Conservation (phyloP, 768 basidiomycete genomes). For the Leccinum pellstonianum region DNA sequence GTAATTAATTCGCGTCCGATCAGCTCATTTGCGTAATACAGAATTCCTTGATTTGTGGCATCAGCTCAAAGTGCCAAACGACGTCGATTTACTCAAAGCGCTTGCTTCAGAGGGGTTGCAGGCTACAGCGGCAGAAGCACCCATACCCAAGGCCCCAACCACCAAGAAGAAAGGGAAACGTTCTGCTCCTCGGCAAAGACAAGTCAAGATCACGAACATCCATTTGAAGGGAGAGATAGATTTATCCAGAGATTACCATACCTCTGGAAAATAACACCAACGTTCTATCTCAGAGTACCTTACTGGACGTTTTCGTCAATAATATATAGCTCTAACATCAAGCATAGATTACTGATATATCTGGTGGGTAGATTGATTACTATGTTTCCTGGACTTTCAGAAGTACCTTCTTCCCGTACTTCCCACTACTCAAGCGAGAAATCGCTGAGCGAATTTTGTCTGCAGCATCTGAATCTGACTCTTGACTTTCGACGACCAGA, state of each 20-base stretch:
- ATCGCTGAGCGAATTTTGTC: constrained; percentile 36
- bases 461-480: constrained; percentile 39
- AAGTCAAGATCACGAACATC: constrained; percentile 82
- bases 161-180: constrained; percentile 85
- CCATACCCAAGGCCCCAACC: constrained; percentile 49
- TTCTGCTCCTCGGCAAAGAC: constrained; percentile 67
- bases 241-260: constrained; percentile 68
- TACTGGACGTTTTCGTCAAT: neutral
- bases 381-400: constrained; percentile 37
- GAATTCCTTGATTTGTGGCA: constrained; percentile 92
- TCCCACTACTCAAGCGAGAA: constrained; percentile 35
- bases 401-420: constrained; percentile 50
- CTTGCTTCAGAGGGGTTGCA: constrained; percentile 85
- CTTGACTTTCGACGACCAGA: constrained; percentile 45
- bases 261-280: constrained; percentile 17
- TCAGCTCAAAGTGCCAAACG: constrained; percentile 77
- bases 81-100: constrained; percentile 76
- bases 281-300: neutral
- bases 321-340: neutral
- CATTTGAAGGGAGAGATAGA: constrained; percentile 88
- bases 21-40: constrained; percentile 31
- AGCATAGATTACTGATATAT: neutral
- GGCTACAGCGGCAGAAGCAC: constrained; percentile 66
- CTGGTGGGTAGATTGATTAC: neutral
- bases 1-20: neutral